A percentile compares a stretch with the other conserved stretches of the same genome.
These are phyloP conservation scores for Aspergillus floridensis DNA, from an alignment of 2,329 filamentous ascomycete genomes.

Conservation along the genomic window DNA sequence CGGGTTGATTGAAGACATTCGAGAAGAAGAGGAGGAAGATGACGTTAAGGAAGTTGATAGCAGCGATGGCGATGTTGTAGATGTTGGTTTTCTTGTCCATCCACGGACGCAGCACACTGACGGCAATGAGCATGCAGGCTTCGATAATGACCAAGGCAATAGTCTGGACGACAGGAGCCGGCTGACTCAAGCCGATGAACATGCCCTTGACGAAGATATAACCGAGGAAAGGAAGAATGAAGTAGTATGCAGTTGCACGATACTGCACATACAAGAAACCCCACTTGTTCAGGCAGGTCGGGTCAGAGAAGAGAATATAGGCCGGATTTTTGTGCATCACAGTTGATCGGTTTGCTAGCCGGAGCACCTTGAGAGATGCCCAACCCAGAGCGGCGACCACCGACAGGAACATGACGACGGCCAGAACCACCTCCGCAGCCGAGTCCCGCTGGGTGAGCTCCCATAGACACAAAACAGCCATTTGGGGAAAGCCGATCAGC, in stretches of 20 bases:
- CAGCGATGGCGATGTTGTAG: conserved; percentile 91
- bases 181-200: conserved; percentile 81
- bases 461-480: conserved; percentile 88
- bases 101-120: conserved; percentile 82
- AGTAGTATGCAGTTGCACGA: conserved; percentile 93
- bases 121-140: conserved; percentile 69
- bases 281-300: conserved; percentile 94
- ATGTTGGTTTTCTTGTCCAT: conserved; percentile 99
- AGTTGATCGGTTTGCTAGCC: conserved; percentile 83
- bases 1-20: conserved; percentile 77
- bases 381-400: conserved; percentile 75
- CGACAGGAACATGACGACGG: conserved; percentile 82
- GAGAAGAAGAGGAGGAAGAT: conserved; percentile 90
- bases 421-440: conserved; percentile 78
- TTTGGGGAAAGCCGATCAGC: conserved; percentile 87
- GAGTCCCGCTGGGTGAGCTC: conserved; percentile 87
- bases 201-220: conserved; percentile 86
- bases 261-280: conserved; percentile 97
- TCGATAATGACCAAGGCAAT: conserved; percentile 82
- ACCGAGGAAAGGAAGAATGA: conserved; percentile 73
- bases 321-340: conserved; percentile 92
- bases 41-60: conserved; percentile 85
- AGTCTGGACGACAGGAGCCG: conserved; percentile 68
- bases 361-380: conserved; percentile 86
- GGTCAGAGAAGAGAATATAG: conserved; percentile 95